Evolutionary conservation across 192 early-diverging fungal species (phyloP).

Genomic region (Coemansia sp.): DNA sequence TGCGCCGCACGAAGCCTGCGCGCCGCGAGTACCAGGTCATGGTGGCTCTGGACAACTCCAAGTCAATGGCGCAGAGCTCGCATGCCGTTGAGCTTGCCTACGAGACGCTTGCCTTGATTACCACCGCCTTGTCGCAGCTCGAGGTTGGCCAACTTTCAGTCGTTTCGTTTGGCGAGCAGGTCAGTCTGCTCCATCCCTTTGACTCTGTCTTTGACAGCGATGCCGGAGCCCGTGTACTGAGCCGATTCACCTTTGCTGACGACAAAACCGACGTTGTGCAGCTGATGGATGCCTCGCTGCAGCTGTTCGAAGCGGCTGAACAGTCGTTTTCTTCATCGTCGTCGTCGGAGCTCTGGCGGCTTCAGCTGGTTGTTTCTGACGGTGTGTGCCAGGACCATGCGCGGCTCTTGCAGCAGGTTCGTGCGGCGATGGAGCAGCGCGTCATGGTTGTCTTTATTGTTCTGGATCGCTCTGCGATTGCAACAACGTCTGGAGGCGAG

Average conservation of each 20-base stretch:
- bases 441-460: conserved; percentile 98
- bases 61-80: conserved; percentile 88
- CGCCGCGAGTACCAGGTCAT: conserved; percentile 98
- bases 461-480: conserved; percentile 68
- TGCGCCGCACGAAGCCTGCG: conserved; percentile 93
- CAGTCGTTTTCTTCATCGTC: conserved; percentile 23
- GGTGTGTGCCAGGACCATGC: conserved; percentile 96
- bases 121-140: conserved; percentile 89
- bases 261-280: conserved; percentile 83
- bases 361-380: conserved; percentile 95
- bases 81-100: conserved; percentile 85
- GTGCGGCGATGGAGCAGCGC: conserved; percentile 79
- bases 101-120: conserved; percentile 90
- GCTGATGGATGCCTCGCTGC: conserved; percentile 85
- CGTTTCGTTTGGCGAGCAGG: conserved; percentile 86
- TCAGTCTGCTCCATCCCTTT: conserved; percentile 92
- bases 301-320: conserved; percentile 74
- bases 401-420: conserved; percentile 78
- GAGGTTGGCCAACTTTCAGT: conserved; percentile 94
- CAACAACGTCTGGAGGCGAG: not conserved
- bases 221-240: conserved; percentile 88
- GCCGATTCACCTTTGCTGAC: conserved; percentile 90
- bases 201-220: conserved; percentile 89
- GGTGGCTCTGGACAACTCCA: conserved; percentile 96
- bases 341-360: conserved; percentile 77